Evolutionary conservation across 2,329 filamentous ascomycete species (phyloP), one percentile per base, ranked within the genome.

Genomic region (Trichoderma koningii): DNA sequence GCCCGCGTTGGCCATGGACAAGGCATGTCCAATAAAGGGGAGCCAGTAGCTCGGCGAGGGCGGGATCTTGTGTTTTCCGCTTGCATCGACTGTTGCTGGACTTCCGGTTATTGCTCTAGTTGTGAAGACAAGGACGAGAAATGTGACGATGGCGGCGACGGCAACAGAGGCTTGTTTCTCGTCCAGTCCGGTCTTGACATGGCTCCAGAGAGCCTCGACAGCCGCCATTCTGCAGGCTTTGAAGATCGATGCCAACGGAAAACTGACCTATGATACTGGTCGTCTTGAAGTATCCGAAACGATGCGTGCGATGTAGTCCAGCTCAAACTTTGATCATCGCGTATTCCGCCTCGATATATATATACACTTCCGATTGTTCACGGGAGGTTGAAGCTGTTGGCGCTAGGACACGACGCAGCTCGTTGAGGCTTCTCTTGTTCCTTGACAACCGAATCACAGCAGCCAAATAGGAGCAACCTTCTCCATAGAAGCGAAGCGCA

Each of bases 1-100:
- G 19, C 68, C 67, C 5, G 71, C 70, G n/a, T 68, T 66, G 21
- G 69, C 66, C 66, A 79, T 70, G 47, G 74, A 74, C 1, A 75
- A 74, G 14, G 72, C 69, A 50, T 79, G 77, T 15, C 76, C 76
- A 5, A 79, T 45, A 15, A 74, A 70, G 0, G 77, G 77, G 1
- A 79, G 55, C 74, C 75, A 78, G 57, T 74, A 77, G 3, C 26
- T 70, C 55, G 23, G 59, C 52, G 26, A 68, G 68, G 2, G 69
- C 67, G 62, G 65, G 10, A 60, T 38, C 4, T 57, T 64, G 48
- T 65, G 47, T n/a, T 56, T 61, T 3, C 55, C 63, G 30, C 34
- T 65, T 38, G 52, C 42, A 5, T 44, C 42, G 14, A 30, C 14
- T 6, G 47, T 56, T 55, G 30, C 21, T 44, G 56, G 41, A 34